phyloP scores from a whole-genome alignment of 2,329 filamentous ascomycete genomes.

The Penicillium expansum region DNA sequence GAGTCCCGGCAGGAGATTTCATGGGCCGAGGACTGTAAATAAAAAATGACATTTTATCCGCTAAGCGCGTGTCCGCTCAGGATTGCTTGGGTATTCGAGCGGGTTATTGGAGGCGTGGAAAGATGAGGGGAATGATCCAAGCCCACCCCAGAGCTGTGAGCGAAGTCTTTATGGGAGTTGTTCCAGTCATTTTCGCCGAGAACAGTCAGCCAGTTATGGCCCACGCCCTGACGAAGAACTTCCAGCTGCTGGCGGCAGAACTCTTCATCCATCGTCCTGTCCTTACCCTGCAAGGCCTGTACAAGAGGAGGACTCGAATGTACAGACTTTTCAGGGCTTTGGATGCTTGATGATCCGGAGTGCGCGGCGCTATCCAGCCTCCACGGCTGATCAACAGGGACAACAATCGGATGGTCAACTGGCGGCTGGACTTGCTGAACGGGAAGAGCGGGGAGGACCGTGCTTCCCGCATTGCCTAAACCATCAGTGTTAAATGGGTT shows the following conservation, averaged over 20 bases:
- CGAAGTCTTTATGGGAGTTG: conserved; percentile 30
- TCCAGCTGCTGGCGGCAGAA: conserved; percentile 87
- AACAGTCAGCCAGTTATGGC: conserved; percentile 81
- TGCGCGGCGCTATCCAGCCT: conserved; percentile 33
- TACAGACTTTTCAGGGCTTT: conserved; percentile 19
- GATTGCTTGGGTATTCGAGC: conserved; percentile 41
- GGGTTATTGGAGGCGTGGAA: conserved; percentile 33
- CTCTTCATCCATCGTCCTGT: conserved; percentile 59
- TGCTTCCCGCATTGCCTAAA: conserved; percentile 27
- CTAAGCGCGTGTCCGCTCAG: conserved; percentile 41
- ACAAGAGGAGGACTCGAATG: conserved; percentile 21
- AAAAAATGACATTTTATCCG: conserved; percentile 20
- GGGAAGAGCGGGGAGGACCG: conserved; percentile 30
- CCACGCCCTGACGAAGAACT: conserved; percentile 77
- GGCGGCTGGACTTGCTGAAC: conserved; percentile 32
- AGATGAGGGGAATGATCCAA: conserved; percentile 34
- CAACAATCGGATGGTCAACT: conserved; percentile 24
- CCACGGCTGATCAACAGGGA: conserved; percentile 29
- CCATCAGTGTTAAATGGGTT: conserved; percentile 37
- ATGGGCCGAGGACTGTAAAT: background rate
- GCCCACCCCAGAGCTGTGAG: conserved; percentile 31
- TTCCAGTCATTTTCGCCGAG: conserved; percentile 72
- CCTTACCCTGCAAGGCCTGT: conserved; percentile 27
- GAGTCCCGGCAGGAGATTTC: background rate
- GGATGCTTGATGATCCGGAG: conserved; percentile 27